Evolutionary conservation across 257 asterid genomes (phyloP).

Genomic region (Henckelia pumila): DNA sequence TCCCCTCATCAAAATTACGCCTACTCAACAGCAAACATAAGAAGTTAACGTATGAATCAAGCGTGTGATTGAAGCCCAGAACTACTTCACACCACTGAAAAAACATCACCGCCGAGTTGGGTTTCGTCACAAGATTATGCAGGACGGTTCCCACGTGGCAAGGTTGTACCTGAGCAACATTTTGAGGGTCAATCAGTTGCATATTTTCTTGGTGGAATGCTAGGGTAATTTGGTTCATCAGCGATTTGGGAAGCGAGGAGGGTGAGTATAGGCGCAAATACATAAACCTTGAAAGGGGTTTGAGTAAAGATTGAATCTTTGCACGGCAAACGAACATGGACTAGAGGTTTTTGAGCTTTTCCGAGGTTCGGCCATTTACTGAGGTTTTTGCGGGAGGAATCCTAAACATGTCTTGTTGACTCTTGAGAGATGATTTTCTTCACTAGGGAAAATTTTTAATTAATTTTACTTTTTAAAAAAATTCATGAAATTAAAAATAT

Average conservation of each 20-base stretch:
- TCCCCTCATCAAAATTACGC: conserved; percentile 33
- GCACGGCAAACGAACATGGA: conserved; percentile 30
- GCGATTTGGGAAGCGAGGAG: conserved; percentile 18
- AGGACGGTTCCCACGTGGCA: conserved; percentile 31
- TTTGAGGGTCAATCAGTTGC: conserved; percentile 24
- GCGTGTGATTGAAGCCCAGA: conserved; percentile 35
- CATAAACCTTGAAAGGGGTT: conserved; percentile 24
- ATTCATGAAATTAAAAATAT: no score
- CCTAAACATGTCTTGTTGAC: no score
- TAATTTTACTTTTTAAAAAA: no score
- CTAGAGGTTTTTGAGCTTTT: neutral
- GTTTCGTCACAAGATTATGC: conserved; percentile 32
- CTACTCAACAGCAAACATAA: conserved; percentile 29
- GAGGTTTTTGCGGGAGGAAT: no score
- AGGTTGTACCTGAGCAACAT: conserved; percentile 25
- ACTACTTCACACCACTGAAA: conserved; percentile 40
- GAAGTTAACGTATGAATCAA: conserved; percentile 27
- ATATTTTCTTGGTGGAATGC: conserved; percentile 33
- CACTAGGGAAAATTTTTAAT: no score
- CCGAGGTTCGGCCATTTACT: no score
- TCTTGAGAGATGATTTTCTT: no score
- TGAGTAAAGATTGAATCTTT: conserved; percentile 31
- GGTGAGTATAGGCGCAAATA: conserved; percentile 20
- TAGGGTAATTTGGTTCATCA: conserved; percentile 21
- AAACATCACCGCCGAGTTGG: conserved; percentile 39